phyloP scores from a whole-genome alignment of 2,329 filamentous ascomycete species.

The Orbilia oligospora region DNA sequence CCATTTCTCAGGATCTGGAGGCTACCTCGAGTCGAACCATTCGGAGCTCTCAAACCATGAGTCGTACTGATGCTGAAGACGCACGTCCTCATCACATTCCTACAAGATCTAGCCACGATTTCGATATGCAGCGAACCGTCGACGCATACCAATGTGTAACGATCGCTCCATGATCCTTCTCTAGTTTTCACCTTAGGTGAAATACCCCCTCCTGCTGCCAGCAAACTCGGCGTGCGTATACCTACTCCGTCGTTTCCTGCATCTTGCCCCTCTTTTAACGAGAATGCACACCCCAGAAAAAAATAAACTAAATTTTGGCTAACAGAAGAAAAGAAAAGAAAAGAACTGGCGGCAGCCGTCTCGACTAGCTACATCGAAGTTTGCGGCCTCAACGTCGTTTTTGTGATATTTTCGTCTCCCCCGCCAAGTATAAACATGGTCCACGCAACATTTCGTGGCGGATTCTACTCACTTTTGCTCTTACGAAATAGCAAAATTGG shows the following conservation, averaged over 20 bases:
- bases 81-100: slow-evolving; percentile 39
- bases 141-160: slow-evolving; percentile 45
- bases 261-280: slow-evolving; percentile 43
- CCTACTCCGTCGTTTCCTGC: slow-evolving; percentile 32
- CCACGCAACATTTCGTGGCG: slow-evolving; percentile 52
- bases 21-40: slow-evolving; percentile 19
- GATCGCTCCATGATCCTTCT: slow-evolving; percentile 54
- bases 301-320: not conserved
- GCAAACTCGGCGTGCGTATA: slow-evolving; percentile 46
- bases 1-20: slow-evolving; percentile 43
- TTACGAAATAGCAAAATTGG: slow-evolving; percentile 27
- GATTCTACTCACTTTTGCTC: slow-evolving; percentile 21
- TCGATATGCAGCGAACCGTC: slow-evolving; percentile 20
- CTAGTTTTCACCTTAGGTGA: slow-evolving; percentile 27
- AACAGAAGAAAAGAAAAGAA: slow-evolving; percentile 12
- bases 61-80: slow-evolving; percentile 40
- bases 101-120: slow-evolving; percentile 33
- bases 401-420: slow-evolving; percentile 4
- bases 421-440: slow-evolving; percentile 38
- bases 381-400: slow-evolving; percentile 10
- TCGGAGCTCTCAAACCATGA: slow-evolving; percentile 43
- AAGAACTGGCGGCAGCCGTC: slow-evolving; percentile 21
- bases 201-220: slow-evolving; percentile 29
- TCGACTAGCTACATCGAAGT: slow-evolving; percentile 31
- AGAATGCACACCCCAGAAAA: slow-evolving; percentile 17